A percentile compares a stretch with the other conserved stretches of the same genome.
These are phyloP conservation scores for Coemansia sp. DNA, from an alignment of 192 early-diverging fungal species.

Conservation along the genomic window DNA sequence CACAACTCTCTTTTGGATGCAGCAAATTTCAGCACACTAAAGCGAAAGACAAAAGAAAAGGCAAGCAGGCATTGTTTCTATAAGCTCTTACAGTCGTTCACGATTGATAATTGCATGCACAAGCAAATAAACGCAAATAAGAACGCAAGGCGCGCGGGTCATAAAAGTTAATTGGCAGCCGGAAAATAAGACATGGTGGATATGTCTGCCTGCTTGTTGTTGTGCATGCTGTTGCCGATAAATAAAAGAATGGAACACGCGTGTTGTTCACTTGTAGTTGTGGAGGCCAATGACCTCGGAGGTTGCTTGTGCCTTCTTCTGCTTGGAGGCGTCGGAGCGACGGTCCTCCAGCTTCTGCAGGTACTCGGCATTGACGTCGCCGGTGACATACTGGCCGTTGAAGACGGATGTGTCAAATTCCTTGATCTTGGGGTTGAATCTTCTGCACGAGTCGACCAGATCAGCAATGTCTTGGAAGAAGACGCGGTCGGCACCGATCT, in stretches of 20 bases:
- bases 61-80: too few species aligned
- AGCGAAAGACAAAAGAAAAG: neutral
- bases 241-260: too few species aligned
- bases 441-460: constrained; percentile 77
- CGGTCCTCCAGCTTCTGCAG: constrained; percentile 56
- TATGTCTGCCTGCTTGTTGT: too few species aligned
- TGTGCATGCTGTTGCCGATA: too few species aligned
- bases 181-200: too few species aligned
- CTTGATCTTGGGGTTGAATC: constrained; percentile 81
- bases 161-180: neutral
- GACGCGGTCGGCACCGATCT: constrained; percentile 91
- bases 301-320: constrained; percentile 21
- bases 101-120: neutral
- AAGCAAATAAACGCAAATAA: neutral
- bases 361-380: constrained; percentile 69
- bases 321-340: constrained; percentile 48
- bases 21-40: too few species aligned
- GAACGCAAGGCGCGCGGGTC: neutral
- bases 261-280: constrained; percentile 51
- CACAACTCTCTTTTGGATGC: too few species aligned
- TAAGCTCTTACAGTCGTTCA: too few species aligned
- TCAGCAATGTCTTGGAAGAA: constrained; percentile 92
- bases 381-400: constrained; percentile 91
- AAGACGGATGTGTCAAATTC: constrained; percentile 97
- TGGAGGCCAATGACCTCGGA: constrained; percentile 54